phyloP scores from a whole-genome alignment of 305 asterid species.

The Rubia balearica region DNA sequence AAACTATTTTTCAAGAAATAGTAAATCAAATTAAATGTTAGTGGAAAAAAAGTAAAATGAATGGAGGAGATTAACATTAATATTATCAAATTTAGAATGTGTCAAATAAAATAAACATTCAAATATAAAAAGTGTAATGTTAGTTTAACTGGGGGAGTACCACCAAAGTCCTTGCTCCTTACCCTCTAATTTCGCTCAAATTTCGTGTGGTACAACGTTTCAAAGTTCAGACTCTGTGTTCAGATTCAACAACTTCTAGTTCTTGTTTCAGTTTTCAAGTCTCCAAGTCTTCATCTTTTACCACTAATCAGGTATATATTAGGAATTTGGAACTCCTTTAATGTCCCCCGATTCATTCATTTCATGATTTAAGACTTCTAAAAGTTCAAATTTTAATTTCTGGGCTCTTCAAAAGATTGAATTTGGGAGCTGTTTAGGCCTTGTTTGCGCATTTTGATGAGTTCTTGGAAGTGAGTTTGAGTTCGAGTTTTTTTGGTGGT shows the following conservation, averaged over 20 bases:
- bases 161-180: neutral
- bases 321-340: neutral
- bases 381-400: slow-evolving; percentile 10
- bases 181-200: neutral
- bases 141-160: no score
- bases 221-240: neutral
- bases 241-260: slow-evolving; percentile 10
- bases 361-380: neutral
- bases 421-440: slow-evolving; percentile 10
- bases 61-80: no score
- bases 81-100: no score
- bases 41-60: no score
- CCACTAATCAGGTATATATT: slow-evolving; percentile 7
- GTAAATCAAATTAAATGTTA: no score
- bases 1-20: no score
- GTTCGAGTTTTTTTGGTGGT: slow-evolving; percentile 16
- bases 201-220: neutral
- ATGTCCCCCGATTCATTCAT: neutral
- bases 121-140: no score
- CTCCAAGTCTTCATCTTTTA: slow-evolving; percentile 11
- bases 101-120: no score
- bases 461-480: slow-evolving; percentile 3
- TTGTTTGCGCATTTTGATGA: neutral
- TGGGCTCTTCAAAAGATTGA: slow-evolving; percentile 14
- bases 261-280: slow-evolving; percentile 20